Percentiles rank a stretch among this genome's conserved stretches.
These are phyloP conservation scores for Phytopythium cucurbitacearum DNA, from an alignment of 352 stramenopile genomes.

Conservation along the genomic window DNA sequence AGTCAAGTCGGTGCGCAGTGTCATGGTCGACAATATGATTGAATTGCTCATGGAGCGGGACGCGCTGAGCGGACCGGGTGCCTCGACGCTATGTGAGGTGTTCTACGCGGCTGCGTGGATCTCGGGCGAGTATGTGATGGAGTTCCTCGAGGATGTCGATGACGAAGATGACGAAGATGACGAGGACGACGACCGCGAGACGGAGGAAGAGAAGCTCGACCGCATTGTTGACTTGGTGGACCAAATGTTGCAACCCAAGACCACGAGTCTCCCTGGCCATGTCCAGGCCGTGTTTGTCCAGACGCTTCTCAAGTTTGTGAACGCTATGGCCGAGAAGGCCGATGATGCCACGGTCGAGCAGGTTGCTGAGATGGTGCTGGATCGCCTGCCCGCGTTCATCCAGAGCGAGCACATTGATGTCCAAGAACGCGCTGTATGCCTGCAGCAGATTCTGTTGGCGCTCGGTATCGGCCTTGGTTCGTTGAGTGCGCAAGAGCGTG, in stretches of 20 bases:
- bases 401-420: conserved; percentile 93
- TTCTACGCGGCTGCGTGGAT: conserved; percentile 97
- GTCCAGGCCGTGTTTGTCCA: conserved; percentile 96
- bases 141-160: conserved; percentile 85
- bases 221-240: conserved; percentile 79
- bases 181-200: conserved; percentile 69
- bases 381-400: conserved; percentile 84
- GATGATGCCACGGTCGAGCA: conserved; percentile 81
- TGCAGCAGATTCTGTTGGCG: conserved; percentile 68
- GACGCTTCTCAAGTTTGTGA: conserved; percentile 87
- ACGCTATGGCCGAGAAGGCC: conserved; percentile 64
- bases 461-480: conserved; percentile 55
- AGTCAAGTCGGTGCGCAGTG: conserved; percentile 94
- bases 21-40: conserved; percentile 94
- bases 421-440: conserved; percentile 90
- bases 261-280: conserved; percentile 72
- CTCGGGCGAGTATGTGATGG: conserved; percentile 95
- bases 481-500: conserved; percentile 56
- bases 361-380: conserved; percentile 80
- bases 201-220: conserved; percentile 81
- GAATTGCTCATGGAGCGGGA: conserved; percentile 90
- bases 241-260: conserved; percentile 76
- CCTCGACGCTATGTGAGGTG: conserved; percentile 90
- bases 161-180: conserved; percentile 75
- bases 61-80: conserved; percentile 59